Percentiles rank a stretch among this genome's conserved stretches.
These are phyloP conservation scores for Fusarium nisikadoi DNA, from an alignment of 2,329 filamentous ascomycete species.

Conservation along the genomic window DNA sequence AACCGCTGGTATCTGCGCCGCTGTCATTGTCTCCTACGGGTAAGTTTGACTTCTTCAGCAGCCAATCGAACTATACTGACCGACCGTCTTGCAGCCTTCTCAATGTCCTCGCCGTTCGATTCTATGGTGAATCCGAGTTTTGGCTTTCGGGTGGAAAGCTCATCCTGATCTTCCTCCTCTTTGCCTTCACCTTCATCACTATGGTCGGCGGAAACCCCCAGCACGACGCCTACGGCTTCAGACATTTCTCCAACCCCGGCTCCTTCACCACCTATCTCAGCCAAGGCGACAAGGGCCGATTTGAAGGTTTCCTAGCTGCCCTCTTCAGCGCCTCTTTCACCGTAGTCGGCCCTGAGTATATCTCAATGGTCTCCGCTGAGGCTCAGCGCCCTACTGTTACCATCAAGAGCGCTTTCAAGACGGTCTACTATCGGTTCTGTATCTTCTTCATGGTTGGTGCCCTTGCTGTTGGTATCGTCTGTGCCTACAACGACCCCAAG, in stretches of 20 bases:
- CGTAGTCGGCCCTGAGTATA: slow-evolving; percentile 71
- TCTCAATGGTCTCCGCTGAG: slow-evolving; percentile 72
- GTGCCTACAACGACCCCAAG: slow-evolving; percentile 65
- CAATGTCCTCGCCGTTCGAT: slow-evolving; percentile 55
- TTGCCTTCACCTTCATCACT: slow-evolving; percentile 68
- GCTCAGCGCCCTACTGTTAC: slow-evolving; percentile 66
- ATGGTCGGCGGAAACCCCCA: slow-evolving; percentile 69
- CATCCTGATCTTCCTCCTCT: slow-evolving; percentile 53
- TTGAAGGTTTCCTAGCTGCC: slow-evolving; percentile 73
- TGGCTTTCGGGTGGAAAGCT: slow-evolving; percentile 59
- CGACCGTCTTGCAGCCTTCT: slow-evolving; percentile 39
- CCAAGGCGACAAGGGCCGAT: slow-evolving; percentile 69
- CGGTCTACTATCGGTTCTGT: slow-evolving; percentile 61
- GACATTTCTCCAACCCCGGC: slow-evolving; percentile 73
- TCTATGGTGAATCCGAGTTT: slow-evolving; percentile 59
- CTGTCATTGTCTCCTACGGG: slow-evolving; percentile 56
- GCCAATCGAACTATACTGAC: neutral
- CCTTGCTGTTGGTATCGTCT: slow-evolving; percentile 69
- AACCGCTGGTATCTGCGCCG: slow-evolving; percentile 57
- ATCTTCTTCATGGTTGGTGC: slow-evolving; percentile 52
- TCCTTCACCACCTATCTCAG: slow-evolving; percentile 63
- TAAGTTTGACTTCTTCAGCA: neutral
- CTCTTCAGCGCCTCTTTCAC: slow-evolving; percentile 69
- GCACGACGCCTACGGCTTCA: slow-evolving; percentile 68
- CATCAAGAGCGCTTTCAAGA: slow-evolving; percentile 62